Percentiles rank a stretch among this genome's conserved stretches.
Conservation (phyloP, 2,329 filamentous ascomycete genomes). For the Aquanectria penicillioides region DNA sequence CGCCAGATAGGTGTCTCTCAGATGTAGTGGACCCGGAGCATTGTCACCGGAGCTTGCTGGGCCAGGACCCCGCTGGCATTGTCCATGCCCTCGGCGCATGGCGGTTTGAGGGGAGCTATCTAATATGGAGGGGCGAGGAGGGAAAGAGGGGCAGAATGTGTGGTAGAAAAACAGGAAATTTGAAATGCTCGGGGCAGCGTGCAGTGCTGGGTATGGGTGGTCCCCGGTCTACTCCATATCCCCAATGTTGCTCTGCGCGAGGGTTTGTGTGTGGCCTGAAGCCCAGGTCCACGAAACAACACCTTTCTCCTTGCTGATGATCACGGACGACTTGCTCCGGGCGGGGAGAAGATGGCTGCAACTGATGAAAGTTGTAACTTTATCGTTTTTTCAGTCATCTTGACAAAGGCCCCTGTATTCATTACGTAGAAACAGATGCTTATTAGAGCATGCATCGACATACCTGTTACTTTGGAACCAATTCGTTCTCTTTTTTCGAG, state of each 20-base stretch:
- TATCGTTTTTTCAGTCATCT: background rate
- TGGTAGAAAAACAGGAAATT: constrained; percentile 12
- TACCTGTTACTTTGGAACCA: background rate
- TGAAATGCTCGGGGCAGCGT: background rate
- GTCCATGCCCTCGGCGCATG: no score
- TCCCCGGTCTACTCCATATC: background rate
- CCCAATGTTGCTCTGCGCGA: background rate
- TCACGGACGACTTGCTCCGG: constrained; percentile 23
- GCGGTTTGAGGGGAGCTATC: no score
- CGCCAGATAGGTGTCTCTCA: background rate
- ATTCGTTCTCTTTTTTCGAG: background rate
- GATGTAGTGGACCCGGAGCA: constrained; percentile 6
- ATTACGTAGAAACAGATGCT: no score
- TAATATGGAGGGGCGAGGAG: background rate
- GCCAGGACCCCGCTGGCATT: no score
- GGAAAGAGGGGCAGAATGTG: background rate
- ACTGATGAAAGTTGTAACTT: background rate
- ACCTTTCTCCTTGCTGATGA: background rate
- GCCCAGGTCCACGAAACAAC: background rate
- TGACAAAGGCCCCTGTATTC: no score
- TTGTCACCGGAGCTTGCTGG: constrained; percentile 7
- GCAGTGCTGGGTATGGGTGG: background rate
- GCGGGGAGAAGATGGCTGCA: background rate
- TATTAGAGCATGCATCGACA: no score
- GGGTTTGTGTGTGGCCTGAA: no score